These are phyloP conservation scores for Stemphylium vesicarium DNA, from an alignment of 2,329 filamentous ascomycete species.

Conservation along the genomic window DNA sequence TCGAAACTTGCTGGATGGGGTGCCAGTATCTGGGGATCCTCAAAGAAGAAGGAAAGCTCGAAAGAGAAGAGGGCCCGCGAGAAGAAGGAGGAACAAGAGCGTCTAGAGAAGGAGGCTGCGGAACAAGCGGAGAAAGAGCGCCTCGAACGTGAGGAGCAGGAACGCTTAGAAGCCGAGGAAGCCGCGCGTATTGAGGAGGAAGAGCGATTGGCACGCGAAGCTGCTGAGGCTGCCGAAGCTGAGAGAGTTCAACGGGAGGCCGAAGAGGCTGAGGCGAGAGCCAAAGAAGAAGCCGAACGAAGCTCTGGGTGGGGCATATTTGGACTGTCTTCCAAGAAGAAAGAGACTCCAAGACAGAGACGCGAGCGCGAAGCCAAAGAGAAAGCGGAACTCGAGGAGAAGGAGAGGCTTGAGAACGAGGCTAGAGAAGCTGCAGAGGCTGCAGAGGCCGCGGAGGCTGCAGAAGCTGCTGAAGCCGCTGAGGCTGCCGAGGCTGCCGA, in stretches of 20 bases:
- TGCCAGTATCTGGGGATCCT: constrained; percentile 30
- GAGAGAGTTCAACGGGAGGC: constrained; percentile 24
- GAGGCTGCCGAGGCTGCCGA: constrained; percentile 44
- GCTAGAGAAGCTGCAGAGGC: constrained; percentile 37
- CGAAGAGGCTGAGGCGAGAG: constrained; percentile 27
- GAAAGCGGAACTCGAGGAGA: constrained; percentile 37
- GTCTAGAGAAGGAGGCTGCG: constrained; percentile 13
- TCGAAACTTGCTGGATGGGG: constrained; percentile 43
- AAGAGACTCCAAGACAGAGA: constrained; percentile 38
- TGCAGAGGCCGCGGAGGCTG: constrained; percentile 34
- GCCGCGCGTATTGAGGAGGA: constrained; percentile 32
- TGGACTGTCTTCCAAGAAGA: constrained; percentile 41
- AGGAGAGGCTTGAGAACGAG: constrained; percentile 29
- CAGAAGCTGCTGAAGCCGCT: constrained; percentile 40
- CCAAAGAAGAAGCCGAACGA: constrained; percentile 33
- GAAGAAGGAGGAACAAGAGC: constrained; percentile 45
- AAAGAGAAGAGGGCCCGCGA: constrained; percentile 43
- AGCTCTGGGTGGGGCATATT: constrained; percentile 28
- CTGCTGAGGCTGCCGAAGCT: constrained; percentile 25
- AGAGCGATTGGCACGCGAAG: constrained; percentile 47
- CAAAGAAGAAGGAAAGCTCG: constrained; percentile 48
- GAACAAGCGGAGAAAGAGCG: constrained; percentile 33
- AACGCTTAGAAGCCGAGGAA: constrained; percentile 40
- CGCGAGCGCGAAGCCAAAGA: constrained; percentile 38
- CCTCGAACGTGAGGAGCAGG: constrained; percentile 33